Evolutionary conservation across 2,329 filamentous ascomycete genomes (phyloP).

Genomic region (Talaromyces sp.): DNA sequence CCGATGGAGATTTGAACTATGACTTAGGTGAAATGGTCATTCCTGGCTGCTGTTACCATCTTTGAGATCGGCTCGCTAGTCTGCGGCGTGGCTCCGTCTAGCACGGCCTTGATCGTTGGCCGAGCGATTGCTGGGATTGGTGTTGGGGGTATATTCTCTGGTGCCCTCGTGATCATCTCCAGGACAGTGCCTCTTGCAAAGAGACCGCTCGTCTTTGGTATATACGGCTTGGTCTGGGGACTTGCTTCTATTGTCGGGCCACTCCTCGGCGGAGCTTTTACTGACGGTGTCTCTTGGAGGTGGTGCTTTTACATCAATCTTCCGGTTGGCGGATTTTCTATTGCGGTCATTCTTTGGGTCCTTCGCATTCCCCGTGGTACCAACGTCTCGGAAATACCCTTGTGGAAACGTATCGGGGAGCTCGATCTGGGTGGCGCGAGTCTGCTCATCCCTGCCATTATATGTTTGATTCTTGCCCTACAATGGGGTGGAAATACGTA

Average conservation of each 20-base stretch:
- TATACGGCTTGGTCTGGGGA: conserved; percentile 45
- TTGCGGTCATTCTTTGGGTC: neutral
- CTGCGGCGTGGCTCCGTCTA: conserved; percentile 40
- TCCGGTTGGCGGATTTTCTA: conserved; percentile 40
- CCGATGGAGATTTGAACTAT: neutral
- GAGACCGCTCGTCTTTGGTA: conserved; percentile 41
- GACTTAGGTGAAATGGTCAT: conserved; percentile 43
- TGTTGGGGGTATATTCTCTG: conserved; percentile 39
- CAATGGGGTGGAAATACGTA: conserved; percentile 46
- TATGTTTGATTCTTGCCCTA: conserved; percentile 47
- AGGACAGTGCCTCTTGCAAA: conserved; percentile 42
- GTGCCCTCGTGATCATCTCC: conserved; percentile 41
- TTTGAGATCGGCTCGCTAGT: conserved; percentile 46
- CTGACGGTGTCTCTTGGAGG: conserved; percentile 43
- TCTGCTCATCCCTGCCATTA: conserved; percentile 40
- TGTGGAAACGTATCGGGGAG: conserved; percentile 23
- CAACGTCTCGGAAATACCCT: neutral
- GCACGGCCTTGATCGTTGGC: conserved; percentile 41
- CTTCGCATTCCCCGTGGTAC: neutral
- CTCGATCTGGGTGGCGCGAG: conserved; percentile 47
- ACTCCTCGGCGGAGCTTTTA: conserved; percentile 43
- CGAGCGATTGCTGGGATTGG: conserved; percentile 44
- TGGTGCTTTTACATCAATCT: conserved; percentile 58
- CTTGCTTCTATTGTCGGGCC: conserved; percentile 45
- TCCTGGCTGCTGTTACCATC: conserved; percentile 38